Evolutionary conservation across 129 eudicot genomes (phyloP).

Genomic region (Saussurea involucrata): DNA sequence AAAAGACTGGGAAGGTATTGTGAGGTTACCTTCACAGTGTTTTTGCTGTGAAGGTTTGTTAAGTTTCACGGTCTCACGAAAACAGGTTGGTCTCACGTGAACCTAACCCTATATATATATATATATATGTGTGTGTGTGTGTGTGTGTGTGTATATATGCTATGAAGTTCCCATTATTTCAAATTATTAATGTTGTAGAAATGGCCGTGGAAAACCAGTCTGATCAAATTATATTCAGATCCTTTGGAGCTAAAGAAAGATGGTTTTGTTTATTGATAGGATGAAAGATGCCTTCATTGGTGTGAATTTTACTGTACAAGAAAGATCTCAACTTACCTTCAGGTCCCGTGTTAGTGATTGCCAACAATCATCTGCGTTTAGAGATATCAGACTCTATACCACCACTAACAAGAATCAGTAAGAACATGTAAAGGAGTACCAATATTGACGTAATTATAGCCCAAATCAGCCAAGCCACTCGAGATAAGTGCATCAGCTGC

Average conservation of each 20-base stretch:
- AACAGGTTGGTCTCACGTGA: too few species aligned
- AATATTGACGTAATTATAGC: constrained; percentile 72
- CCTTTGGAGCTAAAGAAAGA: neutral
- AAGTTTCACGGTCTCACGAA: too few species aligned
- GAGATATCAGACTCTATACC: neutral
- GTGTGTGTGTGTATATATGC: too few species aligned
- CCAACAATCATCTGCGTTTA: constrained; percentile 88
- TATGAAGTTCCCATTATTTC: neutral
- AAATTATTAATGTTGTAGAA: too few species aligned
- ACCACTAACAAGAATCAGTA: constrained; percentile 13
- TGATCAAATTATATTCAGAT: too few species aligned
- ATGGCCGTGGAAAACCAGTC: too few species aligned
- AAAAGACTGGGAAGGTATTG: too few species aligned
- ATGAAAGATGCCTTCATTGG: constrained; percentile 4
- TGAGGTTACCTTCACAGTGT: too few species aligned
- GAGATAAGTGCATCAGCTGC: constrained; percentile 99
- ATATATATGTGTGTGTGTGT: too few species aligned
- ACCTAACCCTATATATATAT: too few species aligned
- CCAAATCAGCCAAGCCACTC: constrained; percentile 79
- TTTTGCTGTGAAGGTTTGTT: too few species aligned
- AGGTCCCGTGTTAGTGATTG: constrained; percentile 33
- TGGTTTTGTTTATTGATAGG: neutral
- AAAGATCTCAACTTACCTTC: constrained; percentile 37
- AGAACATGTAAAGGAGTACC: constrained; percentile 41
- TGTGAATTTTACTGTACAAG: neutral